Evolutionary conservation across 176 grass and related monocot genomes (phyloP).

Genomic region (Oryza nivara): DNA sequence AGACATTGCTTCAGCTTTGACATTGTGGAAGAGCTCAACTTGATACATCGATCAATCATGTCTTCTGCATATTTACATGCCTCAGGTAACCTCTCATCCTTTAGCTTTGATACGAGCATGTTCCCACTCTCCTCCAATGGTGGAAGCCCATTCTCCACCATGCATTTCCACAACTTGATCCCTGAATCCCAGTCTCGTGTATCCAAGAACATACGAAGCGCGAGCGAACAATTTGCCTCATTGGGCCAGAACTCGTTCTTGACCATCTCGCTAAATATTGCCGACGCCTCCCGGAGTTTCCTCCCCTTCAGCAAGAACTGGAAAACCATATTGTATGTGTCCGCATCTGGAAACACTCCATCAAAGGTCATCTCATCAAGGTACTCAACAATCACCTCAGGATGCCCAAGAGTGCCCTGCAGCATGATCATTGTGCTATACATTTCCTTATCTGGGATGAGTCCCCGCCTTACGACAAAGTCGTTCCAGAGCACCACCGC

Average conservation of each 20-base stretch:
- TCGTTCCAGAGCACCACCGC: conserved; percentile 63
- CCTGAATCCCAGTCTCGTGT: conserved; percentile 54
- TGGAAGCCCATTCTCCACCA: conserved; percentile 60
- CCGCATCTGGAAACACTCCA: conserved; percentile 65
- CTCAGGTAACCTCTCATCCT: conserved; percentile 70
- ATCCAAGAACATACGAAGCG: conserved; percentile 61
- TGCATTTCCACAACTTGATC: conserved; percentile 76
- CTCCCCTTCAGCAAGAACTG: conserved; percentile 56
- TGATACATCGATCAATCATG: conserved; percentile 84
- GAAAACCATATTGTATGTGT: conserved; percentile 67
- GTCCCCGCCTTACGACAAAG: conserved; percentile 37
- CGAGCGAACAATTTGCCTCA: conserved; percentile 49
- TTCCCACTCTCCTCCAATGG: conserved; percentile 78
- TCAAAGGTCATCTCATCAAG: conserved; percentile 72
- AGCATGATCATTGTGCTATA: conserved; percentile 75
- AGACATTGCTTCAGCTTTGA: conserved; percentile 72
- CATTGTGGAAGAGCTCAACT: conserved; percentile 68
- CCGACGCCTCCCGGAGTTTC: conserved; percentile 56
- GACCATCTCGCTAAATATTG: conserved; percentile 83
- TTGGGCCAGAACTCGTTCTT: conserved; percentile 74
- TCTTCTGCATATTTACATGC: conserved; percentile 92
- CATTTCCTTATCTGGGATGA: conserved; percentile 59
- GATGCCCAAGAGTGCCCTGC: conserved; percentile 44
- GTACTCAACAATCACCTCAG: conserved; percentile 43
- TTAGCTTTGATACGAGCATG: conserved; percentile 63